Evolutionary conservation across 2,329 filamentous ascomycete species (phyloP).

Genomic region (Beauveria brongniartii): DNA sequence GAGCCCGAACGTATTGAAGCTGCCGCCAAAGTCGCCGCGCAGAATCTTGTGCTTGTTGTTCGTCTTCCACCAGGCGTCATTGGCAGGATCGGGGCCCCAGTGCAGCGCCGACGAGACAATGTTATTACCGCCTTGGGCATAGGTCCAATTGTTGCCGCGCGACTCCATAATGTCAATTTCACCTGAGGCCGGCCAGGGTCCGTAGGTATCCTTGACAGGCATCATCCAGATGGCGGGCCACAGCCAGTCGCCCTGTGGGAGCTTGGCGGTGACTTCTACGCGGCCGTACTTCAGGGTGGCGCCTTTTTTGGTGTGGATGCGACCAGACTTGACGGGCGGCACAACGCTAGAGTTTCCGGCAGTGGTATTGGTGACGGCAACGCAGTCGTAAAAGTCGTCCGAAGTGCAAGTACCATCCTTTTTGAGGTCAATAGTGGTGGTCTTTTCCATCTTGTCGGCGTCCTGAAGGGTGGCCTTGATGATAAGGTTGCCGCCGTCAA

Average conservation of each 20-base stretch:
- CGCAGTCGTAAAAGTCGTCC: constrained; percentile 45
- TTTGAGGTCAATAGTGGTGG: constrained; percentile 61
- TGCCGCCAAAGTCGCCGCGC: constrained; percentile 62
- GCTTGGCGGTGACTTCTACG: constrained; percentile 68
- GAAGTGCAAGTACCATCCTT: constrained; percentile 61
- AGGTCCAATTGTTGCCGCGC: constrained; percentile 74
- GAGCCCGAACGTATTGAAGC: constrained; percentile 69
- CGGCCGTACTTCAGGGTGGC: constrained; percentile 71
- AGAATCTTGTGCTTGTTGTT: constrained; percentile 69
- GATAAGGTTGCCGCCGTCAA: constrained; percentile 59
- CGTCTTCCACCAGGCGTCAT: constrained; percentile 77
- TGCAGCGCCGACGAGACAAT: constrained; percentile 72
- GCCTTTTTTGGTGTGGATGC: constrained; percentile 66
- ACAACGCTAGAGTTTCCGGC: constrained; percentile 63
- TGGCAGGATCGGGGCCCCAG: constrained; percentile 65
- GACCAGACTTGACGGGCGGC: constrained; percentile 68
- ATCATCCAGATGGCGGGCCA: constrained; percentile 94
- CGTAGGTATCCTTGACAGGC: constrained; percentile 64
- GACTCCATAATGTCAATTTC: constrained; percentile 80
- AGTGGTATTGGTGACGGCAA: constrained; percentile 66
- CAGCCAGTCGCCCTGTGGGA: constrained; percentile 75
- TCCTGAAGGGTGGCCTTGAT: constrained; percentile 77
- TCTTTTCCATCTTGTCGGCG: constrained; percentile 51
- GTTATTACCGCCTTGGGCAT: constrained; percentile 70
- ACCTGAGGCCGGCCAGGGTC: constrained; percentile 68